A percentile compares a stretch with the other conserved stretches of the same genome.
phyloP scores from a whole-genome alignment of 192 early-diverging fungal genomes.

The Diversispora epigaea region DNA sequence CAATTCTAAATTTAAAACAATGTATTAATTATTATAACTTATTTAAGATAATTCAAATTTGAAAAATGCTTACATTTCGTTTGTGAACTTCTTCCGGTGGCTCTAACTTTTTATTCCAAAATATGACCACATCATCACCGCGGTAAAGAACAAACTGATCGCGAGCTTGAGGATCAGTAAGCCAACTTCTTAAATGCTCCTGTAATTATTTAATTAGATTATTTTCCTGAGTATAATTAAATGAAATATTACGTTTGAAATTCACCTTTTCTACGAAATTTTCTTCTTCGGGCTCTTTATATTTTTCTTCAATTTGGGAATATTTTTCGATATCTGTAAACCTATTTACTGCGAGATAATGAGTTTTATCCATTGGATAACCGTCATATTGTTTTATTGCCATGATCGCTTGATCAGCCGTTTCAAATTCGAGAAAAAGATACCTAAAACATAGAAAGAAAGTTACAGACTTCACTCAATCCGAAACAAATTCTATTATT shows the following conservation, averaged over 20 bases:
- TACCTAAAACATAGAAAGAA: slow-evolving; percentile 50
- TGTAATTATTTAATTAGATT: slow-evolving; percentile 24
- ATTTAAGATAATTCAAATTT: not conserved
- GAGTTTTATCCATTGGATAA: slow-evolving; percentile 77
- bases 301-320: slow-evolving; percentile 69
- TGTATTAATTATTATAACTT: not conserved
- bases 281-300: slow-evolving; percentile 72
- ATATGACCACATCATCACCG: slow-evolving; percentile 80
- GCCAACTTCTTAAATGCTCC: slow-evolving; percentile 89
- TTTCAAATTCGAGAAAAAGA: slow-evolving; percentile 93
- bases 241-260: not conserved
- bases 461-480: not conserved
- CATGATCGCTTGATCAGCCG: slow-evolving; percentile 73
- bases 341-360: slow-evolving; percentile 77
- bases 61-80: slow-evolving; percentile 45
- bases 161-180: slow-evolving; percentile 76
- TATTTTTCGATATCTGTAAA: slow-evolving; percentile 93
- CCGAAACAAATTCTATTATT: not conserved
- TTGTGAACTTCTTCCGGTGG: slow-evolving; percentile 72
- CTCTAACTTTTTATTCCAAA: slow-evolving; percentile 89
- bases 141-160: slow-evolving; percentile 92
- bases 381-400: slow-evolving; percentile 78
- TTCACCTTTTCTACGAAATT: slow-evolving; percentile 62
- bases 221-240: not conserved
- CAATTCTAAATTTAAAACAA: slow-evolving; percentile 64